Conservation (phyloP, 2,329 filamentous ascomycete genomes). For the Zalaria obscura region DNA sequence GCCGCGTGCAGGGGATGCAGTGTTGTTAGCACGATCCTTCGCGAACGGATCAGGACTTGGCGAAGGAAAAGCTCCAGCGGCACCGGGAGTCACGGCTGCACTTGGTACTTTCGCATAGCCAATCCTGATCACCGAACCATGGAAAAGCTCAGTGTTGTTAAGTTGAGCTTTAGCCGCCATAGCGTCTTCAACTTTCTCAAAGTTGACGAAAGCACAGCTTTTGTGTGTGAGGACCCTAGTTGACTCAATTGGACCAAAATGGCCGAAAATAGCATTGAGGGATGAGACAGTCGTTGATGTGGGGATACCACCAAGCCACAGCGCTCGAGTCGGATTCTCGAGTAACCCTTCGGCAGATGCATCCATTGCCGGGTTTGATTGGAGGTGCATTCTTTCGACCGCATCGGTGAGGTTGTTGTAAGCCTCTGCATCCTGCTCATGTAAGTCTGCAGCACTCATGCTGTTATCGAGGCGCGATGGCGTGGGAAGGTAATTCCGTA, state of each 20-base stretch:
- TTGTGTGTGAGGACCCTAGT: conserved; percentile 93
- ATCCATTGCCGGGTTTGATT: conserved; percentile 48
- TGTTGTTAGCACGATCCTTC: conserved; percentile 31
- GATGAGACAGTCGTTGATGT: conserved; percentile 94
- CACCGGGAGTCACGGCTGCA: conserved; percentile 72
- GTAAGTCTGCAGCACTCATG: conserved; percentile 61
- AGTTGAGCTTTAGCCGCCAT: conserved; percentile 75
- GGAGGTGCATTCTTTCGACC: conserved; percentile 66
- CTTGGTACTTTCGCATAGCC: conserved; percentile 96
- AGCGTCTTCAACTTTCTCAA: conserved; percentile 80
- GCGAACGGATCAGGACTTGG: conserved; percentile 77
- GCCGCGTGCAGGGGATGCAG: conserved; percentile 22
- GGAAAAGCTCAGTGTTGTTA: conserved; percentile 97
- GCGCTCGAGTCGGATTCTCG: conserved; percentile 78
- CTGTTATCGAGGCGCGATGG: conserved; percentile 62
- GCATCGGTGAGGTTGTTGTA: conserved; percentile 71
- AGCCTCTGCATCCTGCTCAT: conserved; percentile 59
- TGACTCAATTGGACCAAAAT: conserved; percentile 82
- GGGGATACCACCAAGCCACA: conserved; percentile 96
- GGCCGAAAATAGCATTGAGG: conserved; percentile 84
- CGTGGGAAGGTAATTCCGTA: conserved; percentile 61
- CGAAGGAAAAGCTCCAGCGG: conserved; percentile 75
- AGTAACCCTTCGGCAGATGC: conserved; percentile 63
- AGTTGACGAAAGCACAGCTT: conserved; percentile 98
- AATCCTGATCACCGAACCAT: conserved; percentile 85